A percentile compares a stretch with the other conserved stretches of the same genome.
These are phyloP conservation scores for Epichloe typhina DNA, from an alignment of 2,329 filamentous ascomycete genomes.

Conservation along the genomic window DNA sequence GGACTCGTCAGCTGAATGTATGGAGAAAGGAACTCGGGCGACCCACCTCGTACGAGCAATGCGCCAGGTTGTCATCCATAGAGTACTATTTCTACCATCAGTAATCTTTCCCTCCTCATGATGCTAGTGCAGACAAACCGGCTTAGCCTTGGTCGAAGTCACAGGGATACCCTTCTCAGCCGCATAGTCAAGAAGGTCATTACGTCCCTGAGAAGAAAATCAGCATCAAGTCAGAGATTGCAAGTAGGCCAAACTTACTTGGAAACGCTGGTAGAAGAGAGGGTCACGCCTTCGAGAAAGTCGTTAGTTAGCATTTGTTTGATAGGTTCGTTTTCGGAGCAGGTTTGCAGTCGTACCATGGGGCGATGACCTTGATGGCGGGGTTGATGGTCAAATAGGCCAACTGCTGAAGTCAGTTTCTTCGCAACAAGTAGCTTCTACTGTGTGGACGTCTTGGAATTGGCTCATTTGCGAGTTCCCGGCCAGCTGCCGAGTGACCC, in stretches of 20 bases:
- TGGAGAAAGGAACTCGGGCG: neutral
- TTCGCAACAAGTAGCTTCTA: neutral
- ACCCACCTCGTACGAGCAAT: conserved; percentile 1
- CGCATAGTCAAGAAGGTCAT: conserved; percentile 2
- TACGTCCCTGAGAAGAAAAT: neutral
- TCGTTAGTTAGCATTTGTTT: neutral
- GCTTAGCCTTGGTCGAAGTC: conserved; percentile 2
- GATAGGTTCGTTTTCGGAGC: neutral
- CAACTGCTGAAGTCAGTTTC: neutral
- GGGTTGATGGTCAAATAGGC: conserved; percentile 1
- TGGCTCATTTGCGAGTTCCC: too few species aligned
- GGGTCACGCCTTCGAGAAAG: neutral
- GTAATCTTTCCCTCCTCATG: neutral
- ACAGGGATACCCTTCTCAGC: conserved; percentile 2
- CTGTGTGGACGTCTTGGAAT: neutral
- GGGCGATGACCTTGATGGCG: conserved; percentile 1
- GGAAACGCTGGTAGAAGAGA: conserved; percentile 1
- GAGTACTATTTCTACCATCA: neutral
- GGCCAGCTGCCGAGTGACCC: neutral
- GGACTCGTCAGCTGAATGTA: neutral
- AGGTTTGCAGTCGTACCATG: neutral
- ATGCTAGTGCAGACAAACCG: neutral
- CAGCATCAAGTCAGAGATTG: neutral
- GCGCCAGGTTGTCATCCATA: conserved; percentile 4
- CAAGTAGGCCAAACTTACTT: neutral